Evolutionary conservation across 192 early-diverging fungal species (phyloP).

Genomic region (Coemansia sp.): DNA sequence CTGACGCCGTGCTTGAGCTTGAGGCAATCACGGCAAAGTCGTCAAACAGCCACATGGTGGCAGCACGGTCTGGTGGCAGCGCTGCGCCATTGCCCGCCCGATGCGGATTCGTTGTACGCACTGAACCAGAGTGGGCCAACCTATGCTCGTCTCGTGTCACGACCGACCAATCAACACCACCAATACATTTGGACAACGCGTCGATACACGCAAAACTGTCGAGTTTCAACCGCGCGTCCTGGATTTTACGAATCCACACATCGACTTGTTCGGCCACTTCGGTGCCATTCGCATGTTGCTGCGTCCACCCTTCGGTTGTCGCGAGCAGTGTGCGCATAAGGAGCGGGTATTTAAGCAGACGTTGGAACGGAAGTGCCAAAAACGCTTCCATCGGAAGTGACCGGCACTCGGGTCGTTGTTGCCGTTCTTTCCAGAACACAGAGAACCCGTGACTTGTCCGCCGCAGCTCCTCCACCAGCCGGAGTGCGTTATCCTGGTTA

Average conservation of each 20-base stretch:
- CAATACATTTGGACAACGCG: constrained; percentile 22
- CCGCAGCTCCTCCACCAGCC: constrained; percentile 48
- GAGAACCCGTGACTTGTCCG: constrained; percentile 51
- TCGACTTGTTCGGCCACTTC: constrained; percentile 43
- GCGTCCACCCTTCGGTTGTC: constrained; percentile 45
- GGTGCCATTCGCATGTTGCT: constrained; percentile 35
- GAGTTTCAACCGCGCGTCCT: constrained; percentile 43
- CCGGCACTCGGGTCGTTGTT: constrained; percentile 52
- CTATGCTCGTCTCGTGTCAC: constrained; percentile 27
- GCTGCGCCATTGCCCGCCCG: constrained; percentile 11
- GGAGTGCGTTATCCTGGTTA: constrained; percentile 58
- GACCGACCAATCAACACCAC: constrained; percentile 28
- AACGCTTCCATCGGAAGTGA: constrained; percentile 57
- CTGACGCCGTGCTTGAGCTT: not conserved
- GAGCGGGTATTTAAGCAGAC: constrained; percentile 61
- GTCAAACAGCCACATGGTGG: constrained; percentile 48
- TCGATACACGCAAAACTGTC: constrained; percentile 46
- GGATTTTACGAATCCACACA: constrained; percentile 49
- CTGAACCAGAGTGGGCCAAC: constrained; percentile 31
- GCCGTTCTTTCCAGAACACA: constrained; percentile 53
- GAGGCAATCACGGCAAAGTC: constrained; percentile 30
- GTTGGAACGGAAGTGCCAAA: constrained; percentile 58
- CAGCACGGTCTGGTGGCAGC: constrained; percentile 25
- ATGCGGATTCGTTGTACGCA: constrained; percentile 18
- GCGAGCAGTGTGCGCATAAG: constrained; percentile 55